Evolutionary conservation across 176 grass and related monocot species (phyloP).

Genomic region (Carex scoparia): DNA sequence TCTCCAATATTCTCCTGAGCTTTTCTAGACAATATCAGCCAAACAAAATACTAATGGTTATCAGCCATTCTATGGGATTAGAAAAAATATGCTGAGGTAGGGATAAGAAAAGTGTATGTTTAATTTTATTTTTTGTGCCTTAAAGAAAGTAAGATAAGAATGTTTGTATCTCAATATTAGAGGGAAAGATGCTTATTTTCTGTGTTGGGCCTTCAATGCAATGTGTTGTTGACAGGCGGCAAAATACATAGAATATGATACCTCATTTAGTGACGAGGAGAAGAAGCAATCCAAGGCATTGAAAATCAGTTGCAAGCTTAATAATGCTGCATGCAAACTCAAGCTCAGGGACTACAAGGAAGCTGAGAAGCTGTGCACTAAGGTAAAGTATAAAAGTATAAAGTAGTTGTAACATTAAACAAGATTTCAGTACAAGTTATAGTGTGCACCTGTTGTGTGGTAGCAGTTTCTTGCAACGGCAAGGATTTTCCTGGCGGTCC

Average conservation of each 20-base stretch:
- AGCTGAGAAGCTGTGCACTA: conserved; percentile 64
- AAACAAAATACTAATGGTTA: not conserved
- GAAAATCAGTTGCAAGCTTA: conserved; percentile 78
- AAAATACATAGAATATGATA: conserved; percentile 56
- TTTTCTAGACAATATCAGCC: not conserved
- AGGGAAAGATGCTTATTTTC: not conserved
- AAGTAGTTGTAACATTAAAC: not conserved
- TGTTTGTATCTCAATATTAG: not conserved
- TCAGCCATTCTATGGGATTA: not conserved
- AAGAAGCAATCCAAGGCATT: conserved; percentile 54
- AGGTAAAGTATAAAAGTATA: conserved; percentile 29
- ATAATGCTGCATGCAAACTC: conserved; percentile 82
- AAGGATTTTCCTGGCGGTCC: not conserved
- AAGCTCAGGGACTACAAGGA: conserved; percentile 68
- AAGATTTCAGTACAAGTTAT: not conserved
- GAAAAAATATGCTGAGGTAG: not conserved
- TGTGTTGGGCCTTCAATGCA: not conserved
- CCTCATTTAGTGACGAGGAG: conserved; percentile 73
- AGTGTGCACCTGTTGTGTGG: not conserved
- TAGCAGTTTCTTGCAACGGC: not conserved
- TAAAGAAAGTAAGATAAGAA: not conserved
- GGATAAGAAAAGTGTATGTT: not conserved
- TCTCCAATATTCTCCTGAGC: not conserved
- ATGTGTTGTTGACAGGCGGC: conserved; percentile 35
- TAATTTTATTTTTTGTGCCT: not conserved